A percentile compares a stretch with the other conserved stretches of the same genome.
These are phyloP conservation scores for Microcyclosporella mali DNA, from an alignment of 2,329 filamentous ascomycete species.

Conservation along the genomic window DNA sequence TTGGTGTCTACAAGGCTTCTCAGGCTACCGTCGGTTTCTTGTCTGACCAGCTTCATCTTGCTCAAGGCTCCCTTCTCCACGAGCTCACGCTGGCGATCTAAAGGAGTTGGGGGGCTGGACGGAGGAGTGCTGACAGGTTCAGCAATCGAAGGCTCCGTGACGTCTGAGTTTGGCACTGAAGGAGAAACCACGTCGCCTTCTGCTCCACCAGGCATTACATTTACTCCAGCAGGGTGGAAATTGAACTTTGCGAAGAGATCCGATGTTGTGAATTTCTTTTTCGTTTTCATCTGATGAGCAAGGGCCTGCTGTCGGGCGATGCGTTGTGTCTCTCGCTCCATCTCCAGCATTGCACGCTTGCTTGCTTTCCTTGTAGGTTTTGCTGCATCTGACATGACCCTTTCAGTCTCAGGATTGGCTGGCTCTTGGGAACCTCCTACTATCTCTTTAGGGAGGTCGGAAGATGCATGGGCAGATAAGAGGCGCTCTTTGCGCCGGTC, in stretches of 20 bases:
- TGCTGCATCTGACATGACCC: slow-evolving; percentile 36
- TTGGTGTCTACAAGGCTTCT: slow-evolving; percentile 9
- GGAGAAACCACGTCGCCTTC: slow-evolving; percentile 19
- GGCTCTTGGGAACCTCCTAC: slow-evolving; percentile 19
- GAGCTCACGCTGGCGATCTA: slow-evolving; percentile 30
- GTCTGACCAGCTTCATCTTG: slow-evolving; percentile 26
- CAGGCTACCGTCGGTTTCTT: slow-evolving; percentile 26
- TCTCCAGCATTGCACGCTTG: slow-evolving; percentile 91
- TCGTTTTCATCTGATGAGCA: slow-evolving; percentile 75
- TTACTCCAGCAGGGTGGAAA: slow-evolving; percentile 32
- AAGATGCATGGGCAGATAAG: slow-evolving; percentile 12
- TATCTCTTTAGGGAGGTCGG: slow-evolving; percentile 24
- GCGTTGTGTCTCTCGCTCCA: slow-evolving; percentile 89
- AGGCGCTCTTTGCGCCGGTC: background rate
- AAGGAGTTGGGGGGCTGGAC: slow-evolving; percentile 39
- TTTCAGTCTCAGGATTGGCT: slow-evolving; percentile 22
- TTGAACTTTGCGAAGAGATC: slow-evolving; percentile 82
- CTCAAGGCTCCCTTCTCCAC: slow-evolving; percentile 30
- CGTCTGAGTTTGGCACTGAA: slow-evolving; percentile 28
- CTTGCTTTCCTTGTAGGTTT: slow-evolving; percentile 77
- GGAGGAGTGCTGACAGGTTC: slow-evolving; percentile 36
- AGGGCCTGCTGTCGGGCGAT: slow-evolving; percentile 86
- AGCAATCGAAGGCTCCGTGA: slow-evolving; percentile 12
- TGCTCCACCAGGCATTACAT: slow-evolving; percentile 2
- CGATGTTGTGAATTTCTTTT: slow-evolving; percentile 81